Evolutionary conservation across 106 monocot genomes (phyloP).

Genomic region (Allium cepa): DNA sequence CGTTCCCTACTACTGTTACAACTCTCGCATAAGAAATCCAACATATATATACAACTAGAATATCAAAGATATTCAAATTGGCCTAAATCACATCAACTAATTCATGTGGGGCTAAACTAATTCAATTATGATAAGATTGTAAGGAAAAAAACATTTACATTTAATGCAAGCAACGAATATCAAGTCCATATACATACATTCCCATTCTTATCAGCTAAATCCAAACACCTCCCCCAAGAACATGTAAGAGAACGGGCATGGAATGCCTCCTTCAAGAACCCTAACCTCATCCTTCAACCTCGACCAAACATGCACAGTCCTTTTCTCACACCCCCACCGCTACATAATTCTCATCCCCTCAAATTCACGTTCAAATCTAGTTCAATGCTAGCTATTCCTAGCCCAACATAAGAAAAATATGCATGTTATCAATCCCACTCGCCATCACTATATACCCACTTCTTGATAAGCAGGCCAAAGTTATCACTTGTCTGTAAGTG

Average conservation of each 20-base stretch:
- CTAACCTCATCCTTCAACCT: constrained; percentile 31
- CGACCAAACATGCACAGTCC: constrained; percentile 75
- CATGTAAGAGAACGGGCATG: constrained; percentile 52
- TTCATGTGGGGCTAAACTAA: too few relatives aligned
- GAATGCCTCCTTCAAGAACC: constrained; percentile 67
- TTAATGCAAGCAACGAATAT: background rate
- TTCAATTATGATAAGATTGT: too few relatives aligned
- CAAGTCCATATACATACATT: constrained; percentile 74
- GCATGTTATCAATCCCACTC: constrained; percentile 82
- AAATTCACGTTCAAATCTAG: constrained; percentile 83
- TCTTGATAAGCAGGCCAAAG: constrained; percentile 63
- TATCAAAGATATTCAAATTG: too few relatives aligned
- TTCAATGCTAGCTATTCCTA: constrained; percentile 44
- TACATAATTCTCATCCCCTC: constrained; percentile 67
- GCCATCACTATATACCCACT: constrained; percentile 46
- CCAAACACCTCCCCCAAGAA: constrained; percentile 47
- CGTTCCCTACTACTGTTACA: too few relatives aligned
- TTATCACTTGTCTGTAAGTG: constrained; percentile 70
- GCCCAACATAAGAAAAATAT: constrained; percentile 69
- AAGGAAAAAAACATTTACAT: background rate
- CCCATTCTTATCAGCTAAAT: constrained; percentile 78
- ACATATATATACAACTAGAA: too few relatives aligned
- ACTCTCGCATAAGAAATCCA: too few relatives aligned
- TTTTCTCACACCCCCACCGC: constrained; percentile 72
- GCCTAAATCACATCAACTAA: too few relatives aligned